phyloP scores from a whole-genome alignment of 225 moss, liverwort and hornwort species.

The Anthoceros angustus region DNA sequence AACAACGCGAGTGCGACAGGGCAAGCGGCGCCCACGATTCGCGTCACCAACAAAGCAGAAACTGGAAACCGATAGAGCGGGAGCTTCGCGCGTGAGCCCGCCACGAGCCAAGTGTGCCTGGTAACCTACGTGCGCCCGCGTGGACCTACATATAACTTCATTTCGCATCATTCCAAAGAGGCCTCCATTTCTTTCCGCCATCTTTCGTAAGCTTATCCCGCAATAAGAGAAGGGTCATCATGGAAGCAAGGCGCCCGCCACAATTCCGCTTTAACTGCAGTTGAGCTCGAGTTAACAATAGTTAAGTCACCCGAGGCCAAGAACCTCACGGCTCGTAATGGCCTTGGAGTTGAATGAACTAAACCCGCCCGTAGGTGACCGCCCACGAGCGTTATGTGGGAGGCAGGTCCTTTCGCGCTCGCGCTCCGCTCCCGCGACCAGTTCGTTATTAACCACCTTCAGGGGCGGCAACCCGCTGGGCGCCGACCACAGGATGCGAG shows the following conservation, averaged over 20 bases:
- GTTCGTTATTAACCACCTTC: neutral
- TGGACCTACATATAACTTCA: neutral
- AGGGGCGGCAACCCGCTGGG: neutral
- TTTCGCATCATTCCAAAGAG: slow-evolving; percentile 10
- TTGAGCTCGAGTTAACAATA: neutral
- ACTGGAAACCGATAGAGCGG: neutral
- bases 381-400: neutral
- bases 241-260: neutral
- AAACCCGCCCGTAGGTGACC: neutral
- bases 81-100: no score
- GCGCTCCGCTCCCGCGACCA: neutral
- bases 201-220: neutral
- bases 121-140: neutral
- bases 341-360: neutral
- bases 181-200: neutral
- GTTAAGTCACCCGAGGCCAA: neutral
- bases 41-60: neutral
- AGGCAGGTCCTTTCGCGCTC: neutral
- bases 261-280: neutral
- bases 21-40: neutral
- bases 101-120: neutral
- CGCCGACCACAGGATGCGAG: slow-evolving; percentile 7
- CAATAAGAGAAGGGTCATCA: neutral
- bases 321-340: neutral
- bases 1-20: neutral